Evolutionary conservation across 2,329 filamentous ascomycete genomes (phyloP).

Genomic region (Madurella mycetomatis): DNA sequence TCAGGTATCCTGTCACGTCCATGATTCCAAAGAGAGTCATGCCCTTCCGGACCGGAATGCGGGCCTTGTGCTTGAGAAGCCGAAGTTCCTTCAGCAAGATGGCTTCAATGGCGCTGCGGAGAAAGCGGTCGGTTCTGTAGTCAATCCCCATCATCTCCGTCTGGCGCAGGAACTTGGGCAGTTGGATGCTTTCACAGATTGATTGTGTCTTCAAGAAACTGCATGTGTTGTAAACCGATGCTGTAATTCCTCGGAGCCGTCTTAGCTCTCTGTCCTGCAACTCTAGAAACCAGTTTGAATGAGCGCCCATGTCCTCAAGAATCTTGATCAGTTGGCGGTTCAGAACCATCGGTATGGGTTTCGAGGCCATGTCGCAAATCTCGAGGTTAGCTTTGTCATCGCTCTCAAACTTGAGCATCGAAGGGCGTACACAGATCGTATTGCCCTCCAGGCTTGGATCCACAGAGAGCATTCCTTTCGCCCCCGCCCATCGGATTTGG

Average conservation of each 20-base stretch:
- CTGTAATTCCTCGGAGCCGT: slow-evolving; percentile 55
- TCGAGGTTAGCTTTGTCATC: slow-evolving; percentile 54
- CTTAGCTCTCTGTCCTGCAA: slow-evolving; percentile 61
- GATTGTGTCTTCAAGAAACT: slow-evolving; percentile 59
- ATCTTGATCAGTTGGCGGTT: slow-evolving; percentile 85
- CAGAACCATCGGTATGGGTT: slow-evolving; percentile 63
- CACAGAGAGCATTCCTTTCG: slow-evolving; percentile 74
- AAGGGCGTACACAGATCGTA: slow-evolving; percentile 59
- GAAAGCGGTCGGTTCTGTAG: slow-evolving; percentile 64
- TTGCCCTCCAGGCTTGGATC: slow-evolving; percentile 57
- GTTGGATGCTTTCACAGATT: slow-evolving; percentile 55
- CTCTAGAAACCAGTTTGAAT: slow-evolving; percentile 54
- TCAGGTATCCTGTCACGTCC: slow-evolving; percentile 69
- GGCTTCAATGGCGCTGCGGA: slow-evolving; percentile 67
- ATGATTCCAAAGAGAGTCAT: slow-evolving; percentile 78
- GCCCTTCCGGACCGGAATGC: slow-evolving; percentile 66
- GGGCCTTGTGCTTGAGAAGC: slow-evolving; percentile 71
- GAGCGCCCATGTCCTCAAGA: slow-evolving; percentile 69
- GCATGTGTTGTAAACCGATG: slow-evolving; percentile 56
- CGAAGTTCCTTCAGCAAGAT: slow-evolving; percentile 66
- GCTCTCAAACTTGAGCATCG: slow-evolving; percentile 76
- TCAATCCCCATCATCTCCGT: slow-evolving; percentile 56
- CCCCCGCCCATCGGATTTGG: slow-evolving; percentile 70
- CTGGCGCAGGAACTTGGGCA: slow-evolving; percentile 59
- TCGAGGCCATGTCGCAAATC: slow-evolving; percentile 66